These are phyloP conservation scores for Myriangium duriaei DNA, from an alignment of 2,329 filamentous ascomycete genomes.

Conservation along the genomic window DNA sequence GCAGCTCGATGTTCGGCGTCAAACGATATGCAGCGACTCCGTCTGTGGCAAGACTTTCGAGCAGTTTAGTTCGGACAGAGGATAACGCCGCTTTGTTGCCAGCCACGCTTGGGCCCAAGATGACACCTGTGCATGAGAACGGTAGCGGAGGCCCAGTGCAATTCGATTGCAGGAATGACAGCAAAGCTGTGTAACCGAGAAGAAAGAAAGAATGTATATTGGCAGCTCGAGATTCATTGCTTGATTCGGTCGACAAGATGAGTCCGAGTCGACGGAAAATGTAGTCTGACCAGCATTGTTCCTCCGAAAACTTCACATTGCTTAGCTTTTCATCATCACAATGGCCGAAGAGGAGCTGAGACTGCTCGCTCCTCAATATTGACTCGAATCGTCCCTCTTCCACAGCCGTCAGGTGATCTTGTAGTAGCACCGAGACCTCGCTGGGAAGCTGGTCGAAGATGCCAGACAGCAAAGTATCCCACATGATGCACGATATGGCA, in stretches of 20 bases:
- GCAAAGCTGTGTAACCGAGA: conserved; percentile 55
- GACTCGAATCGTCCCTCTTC: conserved; percentile 31
- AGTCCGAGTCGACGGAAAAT: conserved; percentile 31
- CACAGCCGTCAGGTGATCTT: conserved; percentile 26
- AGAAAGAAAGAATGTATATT: conserved; percentile 36
- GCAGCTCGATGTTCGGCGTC: conserved; percentile 71
- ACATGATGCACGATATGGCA: conserved; percentile 22
- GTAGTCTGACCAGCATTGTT: conserved; percentile 32
- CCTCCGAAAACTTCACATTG: conserved; percentile 21
- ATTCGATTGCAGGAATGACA: conserved; percentile 74
- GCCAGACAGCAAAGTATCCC: conserved; percentile 30
- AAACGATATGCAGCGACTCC: conserved; percentile 77
- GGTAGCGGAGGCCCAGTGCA: conserved; percentile 75
- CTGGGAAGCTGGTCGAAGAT: conserved; percentile 29
- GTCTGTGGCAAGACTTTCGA: conserved; percentile 63
- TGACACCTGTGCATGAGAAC: conserved; percentile 37
- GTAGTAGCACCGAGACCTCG: conserved; percentile 28
- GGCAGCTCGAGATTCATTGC: conserved; percentile 14
- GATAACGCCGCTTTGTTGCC: conserved; percentile 23
- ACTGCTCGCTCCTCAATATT: conserved; percentile 28
- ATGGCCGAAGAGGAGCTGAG: conserved; percentile 30
- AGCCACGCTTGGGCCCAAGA: conserved; percentile 39
- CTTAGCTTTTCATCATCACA: conserved; percentile 23
- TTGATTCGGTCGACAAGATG: conserved; percentile 21
- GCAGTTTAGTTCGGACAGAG: conserved; percentile 43